Conservation (phyloP, 78 protist genomes). For the Protostelium mycophagum region DNA sequence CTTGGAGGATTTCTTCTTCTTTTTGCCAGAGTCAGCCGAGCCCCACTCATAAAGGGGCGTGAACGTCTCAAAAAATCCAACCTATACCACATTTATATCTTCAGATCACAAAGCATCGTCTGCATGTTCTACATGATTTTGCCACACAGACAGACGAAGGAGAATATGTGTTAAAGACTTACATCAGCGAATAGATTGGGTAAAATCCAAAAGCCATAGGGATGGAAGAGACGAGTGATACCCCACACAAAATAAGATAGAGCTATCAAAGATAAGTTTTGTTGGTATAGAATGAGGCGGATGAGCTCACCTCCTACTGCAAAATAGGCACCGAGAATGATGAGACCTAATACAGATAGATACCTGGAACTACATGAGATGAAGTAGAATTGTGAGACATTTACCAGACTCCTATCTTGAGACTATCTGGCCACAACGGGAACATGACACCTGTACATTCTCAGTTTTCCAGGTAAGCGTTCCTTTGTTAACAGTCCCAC, state of each 20-base stretch:
- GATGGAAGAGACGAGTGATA: background rate
- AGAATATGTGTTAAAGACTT: background rate
- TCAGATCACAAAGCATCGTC: too few relatives aligned
- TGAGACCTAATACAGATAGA: background rate
- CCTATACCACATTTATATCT: too few relatives aligned
- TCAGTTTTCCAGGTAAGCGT: too few relatives aligned
- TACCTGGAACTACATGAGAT: background rate
- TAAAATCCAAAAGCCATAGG: background rate
- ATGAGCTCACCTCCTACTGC: background rate
- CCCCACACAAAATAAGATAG: background rate
- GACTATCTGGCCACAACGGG: background rate
- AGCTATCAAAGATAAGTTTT: background rate
- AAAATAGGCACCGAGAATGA: background rate
- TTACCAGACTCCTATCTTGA: background rate
- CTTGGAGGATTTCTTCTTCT: background rate
- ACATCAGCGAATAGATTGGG: background rate
- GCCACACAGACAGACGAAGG: background rate
- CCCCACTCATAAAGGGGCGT: background rate
- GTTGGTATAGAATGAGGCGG: background rate
- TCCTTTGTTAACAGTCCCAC: too few relatives aligned
- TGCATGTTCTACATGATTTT: too few relatives aligned
- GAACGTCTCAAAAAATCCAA: background rate
- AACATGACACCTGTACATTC: background rate
- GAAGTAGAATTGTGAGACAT: too few relatives aligned
- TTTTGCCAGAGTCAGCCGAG: background rate